Percentiles rank a stretch among this genome's conserved stretches.
These are phyloP conservation scores for Phytophthora pluvialis DNA, from an alignment of 352 stramenopile species.

Conservation along the genomic window DNA sequence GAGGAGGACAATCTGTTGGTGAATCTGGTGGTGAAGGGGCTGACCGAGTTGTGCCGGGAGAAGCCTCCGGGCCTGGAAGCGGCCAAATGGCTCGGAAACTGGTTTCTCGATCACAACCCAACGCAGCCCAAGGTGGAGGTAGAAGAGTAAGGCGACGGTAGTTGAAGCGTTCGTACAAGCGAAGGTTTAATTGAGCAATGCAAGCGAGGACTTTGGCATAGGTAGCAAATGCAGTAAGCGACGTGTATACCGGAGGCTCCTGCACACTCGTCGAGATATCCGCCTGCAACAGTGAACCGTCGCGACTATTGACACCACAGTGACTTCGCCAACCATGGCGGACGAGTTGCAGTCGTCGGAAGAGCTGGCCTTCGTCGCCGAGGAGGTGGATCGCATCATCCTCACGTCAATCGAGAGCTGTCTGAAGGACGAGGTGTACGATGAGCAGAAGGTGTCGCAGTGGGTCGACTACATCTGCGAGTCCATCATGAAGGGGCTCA, in stretches of 20 bases:
- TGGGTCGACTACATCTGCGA: constrained; percentile 94
- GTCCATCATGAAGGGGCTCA: constrained; percentile 84
- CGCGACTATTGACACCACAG: constrained; percentile 34
- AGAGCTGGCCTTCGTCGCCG: constrained; percentile 91
- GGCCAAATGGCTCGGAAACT: constrained; percentile 84
- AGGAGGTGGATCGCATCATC: constrained; percentile 92
- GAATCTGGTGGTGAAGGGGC: constrained; percentile 73
- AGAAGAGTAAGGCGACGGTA: constrained; percentile 29
- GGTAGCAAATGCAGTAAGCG: not conserved
- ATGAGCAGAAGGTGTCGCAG: constrained; percentile 84
- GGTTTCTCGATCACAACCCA: constrained; percentile 88
- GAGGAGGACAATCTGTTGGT: constrained; percentile 54
- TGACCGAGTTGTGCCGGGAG: constrained; percentile 82
- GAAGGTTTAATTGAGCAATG: not conserved
- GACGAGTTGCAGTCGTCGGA: constrained; percentile 90
- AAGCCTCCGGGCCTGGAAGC: constrained; percentile 80
- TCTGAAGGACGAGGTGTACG: constrained; percentile 89
- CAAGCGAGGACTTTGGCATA: not conserved
- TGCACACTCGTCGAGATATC: not conserved
- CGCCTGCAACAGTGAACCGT: constrained; percentile 26
- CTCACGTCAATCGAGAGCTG: constrained; percentile 80
- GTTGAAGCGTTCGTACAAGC: not conserved
- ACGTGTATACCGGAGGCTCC: not conserved
- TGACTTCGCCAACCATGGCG: constrained; percentile 45
- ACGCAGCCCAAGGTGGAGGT: constrained; percentile 78